Evolutionary conservation across 768 basidiomycete species (phyloP), one percentile per base, ranked within the genome.

Genomic region (Lactarius psammicola): DNA sequence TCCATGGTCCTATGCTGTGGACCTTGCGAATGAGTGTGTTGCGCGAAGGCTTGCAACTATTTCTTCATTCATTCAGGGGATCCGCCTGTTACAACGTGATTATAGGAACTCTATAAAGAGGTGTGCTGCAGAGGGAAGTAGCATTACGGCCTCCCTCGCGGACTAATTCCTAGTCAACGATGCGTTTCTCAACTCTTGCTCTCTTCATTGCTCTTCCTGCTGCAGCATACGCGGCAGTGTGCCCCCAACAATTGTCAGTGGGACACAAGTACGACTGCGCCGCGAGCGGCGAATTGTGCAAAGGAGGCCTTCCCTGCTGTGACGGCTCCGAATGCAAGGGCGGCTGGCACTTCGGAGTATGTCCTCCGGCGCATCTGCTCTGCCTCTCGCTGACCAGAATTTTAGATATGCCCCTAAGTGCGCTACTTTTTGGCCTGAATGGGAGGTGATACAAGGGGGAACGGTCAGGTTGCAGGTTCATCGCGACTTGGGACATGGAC

Each of bases 151-250:
- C 11, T 38, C 13, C 38, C 15, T 38, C 10, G 13, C 8, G 13
- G 13, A 15, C 11, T 38, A 38, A 36, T 36, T 10, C 38, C 36
- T n/a, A n/a, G n/a, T n/a, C 42, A 28, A 34, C 7, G 8, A 61
- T 61, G 60, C 60, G 60, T 30, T 51, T 61, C 34, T 61, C 34
- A 15, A 23, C 36, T 34, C 34, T 61, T 34, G 23, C 60, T 26
- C 8, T 61, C 51, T 3, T 54, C 51, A 53, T 61, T 6, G 36
- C 26, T 9, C 34, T 61, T 28, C 60, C 60, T 28, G 51, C 51
- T 30, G 34, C 51, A 26, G 34, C 60, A 17, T 60, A 60, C 23
- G 60, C 60, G 18, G 60, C 60, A 38, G 34, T 51, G 15, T 60
- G 49, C 8, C 15, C 46, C 34, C 33, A 60, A 18, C 33, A 38